A percentile compares a stretch with the other conserved stretches of the same genome.
These are phyloP conservation scores for Drechslerella dactyloides DNA, from an alignment of 2,329 filamentous ascomycete species.

Conservation along the genomic window DNA sequence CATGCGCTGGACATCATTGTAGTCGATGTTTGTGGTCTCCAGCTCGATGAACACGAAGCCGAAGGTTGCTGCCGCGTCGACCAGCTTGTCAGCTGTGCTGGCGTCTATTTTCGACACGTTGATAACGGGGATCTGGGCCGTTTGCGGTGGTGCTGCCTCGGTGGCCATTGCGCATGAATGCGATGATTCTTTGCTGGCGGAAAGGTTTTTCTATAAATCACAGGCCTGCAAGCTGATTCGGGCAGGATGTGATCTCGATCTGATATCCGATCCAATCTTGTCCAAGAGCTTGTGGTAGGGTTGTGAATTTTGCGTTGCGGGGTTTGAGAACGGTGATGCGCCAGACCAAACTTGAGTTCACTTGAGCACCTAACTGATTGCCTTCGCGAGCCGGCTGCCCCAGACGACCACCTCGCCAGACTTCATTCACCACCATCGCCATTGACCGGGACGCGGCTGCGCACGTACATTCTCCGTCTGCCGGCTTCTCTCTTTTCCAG, in stretches of 20 bases:
- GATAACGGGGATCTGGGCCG: constrained; percentile 73
- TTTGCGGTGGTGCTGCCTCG: constrained; percentile 15
- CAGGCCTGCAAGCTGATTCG: too few relatives aligned
- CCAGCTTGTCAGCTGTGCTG: constrained; percentile 71
- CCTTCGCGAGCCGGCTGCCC: background rate
- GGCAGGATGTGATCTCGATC: too few relatives aligned
- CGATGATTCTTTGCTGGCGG: background rate
- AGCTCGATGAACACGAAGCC: constrained; percentile 91
- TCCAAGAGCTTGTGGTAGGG: background rate
- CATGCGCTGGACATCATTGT: constrained; percentile 70
- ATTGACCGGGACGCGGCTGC: too few relatives aligned
- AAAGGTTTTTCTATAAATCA: background rate
- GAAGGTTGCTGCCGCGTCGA: constrained; percentile 79
- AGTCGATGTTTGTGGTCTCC: constrained; percentile 71
- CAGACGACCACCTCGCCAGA: too few relatives aligned
- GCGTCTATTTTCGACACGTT: constrained; percentile 71
- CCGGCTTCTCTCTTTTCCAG: too few relatives aligned
- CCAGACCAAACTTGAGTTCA: too few relatives aligned
- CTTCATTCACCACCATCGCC: too few relatives aligned
- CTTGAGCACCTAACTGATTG: too few relatives aligned
- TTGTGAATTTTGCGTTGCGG: background rate
- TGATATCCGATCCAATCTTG: too few relatives aligned
- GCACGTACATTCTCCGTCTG: too few relatives aligned
- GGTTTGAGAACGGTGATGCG: background rate
- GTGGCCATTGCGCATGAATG: constrained; percentile 16